phyloP scores from a whole-genome alignment of 148 eudicot species.

The Diospyros lotus region DNA sequence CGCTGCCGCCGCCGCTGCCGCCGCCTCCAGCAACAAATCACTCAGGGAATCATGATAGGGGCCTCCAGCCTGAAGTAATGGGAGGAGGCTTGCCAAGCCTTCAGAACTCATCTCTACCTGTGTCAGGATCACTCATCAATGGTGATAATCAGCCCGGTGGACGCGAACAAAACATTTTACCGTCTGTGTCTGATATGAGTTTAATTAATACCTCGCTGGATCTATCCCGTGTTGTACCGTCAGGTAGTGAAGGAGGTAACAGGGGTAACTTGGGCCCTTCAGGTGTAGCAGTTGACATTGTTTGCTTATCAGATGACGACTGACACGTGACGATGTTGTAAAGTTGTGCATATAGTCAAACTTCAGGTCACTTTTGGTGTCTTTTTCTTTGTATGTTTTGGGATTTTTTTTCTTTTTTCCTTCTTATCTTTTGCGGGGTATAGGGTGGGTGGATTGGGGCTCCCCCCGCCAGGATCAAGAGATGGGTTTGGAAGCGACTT shows the following conservation, averaged over 20 bases:
- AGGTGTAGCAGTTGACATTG: slow-evolving; percentile 26
- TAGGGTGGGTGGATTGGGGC: too few relatives aligned
- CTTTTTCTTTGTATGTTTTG: too few relatives aligned
- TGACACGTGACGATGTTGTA: slow-evolving; percentile 6
- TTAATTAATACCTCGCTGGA: slow-evolving; percentile 15
- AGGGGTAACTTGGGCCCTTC: slow-evolving; percentile 10
- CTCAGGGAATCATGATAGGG: slow-evolving; percentile 11
- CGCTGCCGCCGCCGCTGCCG: slow-evolving; percentile 4
- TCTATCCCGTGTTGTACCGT: slow-evolving; percentile 19
- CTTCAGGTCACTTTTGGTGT: too few relatives aligned
- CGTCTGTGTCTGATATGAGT: slow-evolving; percentile 13
- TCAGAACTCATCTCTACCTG: slow-evolving; percentile 14
- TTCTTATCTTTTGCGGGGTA: too few relatives aligned
- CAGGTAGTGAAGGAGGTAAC: slow-evolving; percentile 15
- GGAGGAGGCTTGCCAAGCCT: slow-evolving; percentile 8
- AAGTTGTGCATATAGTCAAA: not conserved
- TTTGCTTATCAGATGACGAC: slow-evolving; percentile 69
- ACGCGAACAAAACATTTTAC: slow-evolving; percentile 2
- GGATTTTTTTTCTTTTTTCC: too few relatives aligned
- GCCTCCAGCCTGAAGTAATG: slow-evolving; percentile 14
- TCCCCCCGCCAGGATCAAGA: too few relatives aligned
- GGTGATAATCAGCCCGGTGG: slow-evolving; percentile 15
- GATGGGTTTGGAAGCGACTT: too few relatives aligned
- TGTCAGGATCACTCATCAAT: slow-evolving; percentile 22
- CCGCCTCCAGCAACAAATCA: slow-evolving; percentile 1